phyloP scores from a whole-genome alignment of 352 stramenopile species.

The Plasmopara viticola region DNA sequence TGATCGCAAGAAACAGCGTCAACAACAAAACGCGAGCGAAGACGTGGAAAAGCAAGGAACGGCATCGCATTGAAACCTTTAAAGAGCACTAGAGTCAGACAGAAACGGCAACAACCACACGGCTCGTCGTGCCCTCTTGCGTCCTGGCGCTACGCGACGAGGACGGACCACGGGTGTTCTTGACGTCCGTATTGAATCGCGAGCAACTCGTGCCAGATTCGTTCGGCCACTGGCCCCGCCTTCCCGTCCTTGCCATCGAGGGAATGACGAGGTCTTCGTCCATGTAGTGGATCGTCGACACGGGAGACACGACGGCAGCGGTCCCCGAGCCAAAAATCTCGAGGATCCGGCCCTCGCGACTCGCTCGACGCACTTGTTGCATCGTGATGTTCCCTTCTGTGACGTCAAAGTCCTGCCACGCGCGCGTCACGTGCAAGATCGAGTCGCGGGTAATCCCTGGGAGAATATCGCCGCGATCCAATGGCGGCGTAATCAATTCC shows the following conservation, averaged over 20 bases:
- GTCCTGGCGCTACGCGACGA: constrained; percentile 20
- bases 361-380: constrained; percentile 90
- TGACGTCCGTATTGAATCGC: constrained; percentile 80
- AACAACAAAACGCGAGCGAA: too few relatives aligned
- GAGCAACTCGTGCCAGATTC: constrained; percentile 85
- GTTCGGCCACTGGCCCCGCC: constrained; percentile 80
- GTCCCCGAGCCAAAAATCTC: constrained; percentile 96
- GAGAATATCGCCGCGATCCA: constrained; percentile 94
- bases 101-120: constrained; percentile 17
- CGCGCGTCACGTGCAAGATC: constrained; percentile 88
- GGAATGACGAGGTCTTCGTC: constrained; percentile 89
- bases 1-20: constrained; percentile 29
- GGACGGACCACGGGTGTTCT: constrained; percentile 47
- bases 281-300: constrained; percentile 93
- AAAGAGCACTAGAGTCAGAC: too few relatives aligned
- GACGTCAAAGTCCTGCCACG: constrained; percentile 93
- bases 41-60: too few relatives aligned
- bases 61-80: too few relatives aligned
- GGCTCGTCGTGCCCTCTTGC: neutral
- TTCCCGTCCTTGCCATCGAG: constrained; percentile 78
- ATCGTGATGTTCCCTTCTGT: constrained; percentile 92
- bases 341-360: constrained; percentile 69
- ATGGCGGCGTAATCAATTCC: constrained; percentile 93
- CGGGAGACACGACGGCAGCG: constrained; percentile 91
- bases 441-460: constrained; percentile 95